Base-by-base conservation (phyloP, 495 filamentous ascomycete genomes). In the Hypoxylon intermedium region DNA sequence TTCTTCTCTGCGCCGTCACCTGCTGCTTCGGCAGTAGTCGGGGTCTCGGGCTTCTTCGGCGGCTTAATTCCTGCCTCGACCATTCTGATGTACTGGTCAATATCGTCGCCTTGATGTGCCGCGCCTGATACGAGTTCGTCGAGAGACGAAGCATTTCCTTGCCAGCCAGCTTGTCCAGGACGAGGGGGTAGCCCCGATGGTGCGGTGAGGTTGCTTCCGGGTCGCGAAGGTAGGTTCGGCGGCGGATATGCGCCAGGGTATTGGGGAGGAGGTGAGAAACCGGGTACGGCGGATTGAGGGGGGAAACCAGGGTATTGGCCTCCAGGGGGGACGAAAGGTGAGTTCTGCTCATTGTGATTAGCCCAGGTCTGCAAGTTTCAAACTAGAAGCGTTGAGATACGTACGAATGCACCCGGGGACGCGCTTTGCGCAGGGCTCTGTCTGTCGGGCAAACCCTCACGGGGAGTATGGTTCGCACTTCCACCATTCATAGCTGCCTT, bases 81-180 rank as follows among this genome's bases (percentile, higher is more conserved):
- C 79, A 82, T 82, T 34, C 82, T 75, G 42, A 84, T 84, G 53
- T 83, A 64, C 61, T 83, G 77, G 45, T 84, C 82, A 62, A 83
- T 83, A 47, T 82, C 79, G 62, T 84, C 82, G 34, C 75, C 72
- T 44, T 76, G 72, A 60, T 75, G 67, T 5, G 78, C 71, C 18
- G 78, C 82, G 36, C 77, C 78, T 18, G 80, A 78, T 54, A 87
- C 81, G 36, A 88, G 77, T 51, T 88, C 85, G 64, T 91, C 87
- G 21, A 86, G 78, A 6, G 86, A 83, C 15, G 79, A 77, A 12
- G 80, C 74, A 69, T 28, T 67, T 28, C 68, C 52, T 56, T 68
- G 28, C 66, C 69, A 72, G 56, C 73, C 36, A 19, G 73, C 69
- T 47, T 74, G 76, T 46, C 76, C 77, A n/a, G 76, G 63, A 21